phyloP scores from a whole-genome alignment of 2,329 filamentous ascomycete genomes.

The Sporothrix schenckii region DNA sequence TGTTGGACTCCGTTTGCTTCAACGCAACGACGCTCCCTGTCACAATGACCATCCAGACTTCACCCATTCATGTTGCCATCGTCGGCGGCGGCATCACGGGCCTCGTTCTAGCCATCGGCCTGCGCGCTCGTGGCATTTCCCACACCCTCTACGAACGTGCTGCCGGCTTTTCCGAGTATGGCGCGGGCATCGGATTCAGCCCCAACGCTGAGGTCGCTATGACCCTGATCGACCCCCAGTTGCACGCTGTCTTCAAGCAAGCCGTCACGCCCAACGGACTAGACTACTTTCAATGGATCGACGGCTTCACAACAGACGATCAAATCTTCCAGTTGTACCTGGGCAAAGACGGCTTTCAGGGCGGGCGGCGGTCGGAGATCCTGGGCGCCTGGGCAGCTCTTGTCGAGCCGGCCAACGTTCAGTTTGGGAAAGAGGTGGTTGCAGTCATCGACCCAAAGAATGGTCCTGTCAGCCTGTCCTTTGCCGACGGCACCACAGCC shows the following conservation, averaged over 20 bases:
- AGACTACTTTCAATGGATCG: constrained; percentile 51
- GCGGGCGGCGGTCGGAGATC: constrained; percentile 48
- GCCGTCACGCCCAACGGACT: constrained; percentile 46
- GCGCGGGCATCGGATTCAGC: constrained; percentile 56
- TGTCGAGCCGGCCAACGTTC: constrained; percentile 39
- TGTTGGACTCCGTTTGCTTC: no score
- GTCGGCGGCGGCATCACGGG: constrained; percentile 58
- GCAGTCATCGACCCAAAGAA: constrained; percentile 38
- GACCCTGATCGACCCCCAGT: constrained; percentile 44
- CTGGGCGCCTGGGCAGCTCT: constrained; percentile 46
- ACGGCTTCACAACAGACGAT: constrained; percentile 42
- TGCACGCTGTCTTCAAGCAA: constrained; percentile 46
- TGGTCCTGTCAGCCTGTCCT: constrained; percentile 36
- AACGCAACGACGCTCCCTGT: no score
- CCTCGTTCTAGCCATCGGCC: constrained; percentile 52
- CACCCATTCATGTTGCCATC: constrained; percentile 47
- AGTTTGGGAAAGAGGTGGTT: constrained; percentile 44
- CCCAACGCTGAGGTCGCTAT: constrained; percentile 56
- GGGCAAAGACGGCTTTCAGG: constrained; percentile 49
- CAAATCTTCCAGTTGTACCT: constrained; percentile 45
- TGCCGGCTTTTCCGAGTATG: constrained; percentile 49
- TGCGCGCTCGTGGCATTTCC: constrained; percentile 48
- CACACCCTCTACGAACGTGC: constrained; percentile 55
- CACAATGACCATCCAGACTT: neutral
- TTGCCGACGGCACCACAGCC: constrained; percentile 42